Conservation (phyloP, 2,329 filamentous ascomycete species). For the Hypoxylon sp. region DNA sequence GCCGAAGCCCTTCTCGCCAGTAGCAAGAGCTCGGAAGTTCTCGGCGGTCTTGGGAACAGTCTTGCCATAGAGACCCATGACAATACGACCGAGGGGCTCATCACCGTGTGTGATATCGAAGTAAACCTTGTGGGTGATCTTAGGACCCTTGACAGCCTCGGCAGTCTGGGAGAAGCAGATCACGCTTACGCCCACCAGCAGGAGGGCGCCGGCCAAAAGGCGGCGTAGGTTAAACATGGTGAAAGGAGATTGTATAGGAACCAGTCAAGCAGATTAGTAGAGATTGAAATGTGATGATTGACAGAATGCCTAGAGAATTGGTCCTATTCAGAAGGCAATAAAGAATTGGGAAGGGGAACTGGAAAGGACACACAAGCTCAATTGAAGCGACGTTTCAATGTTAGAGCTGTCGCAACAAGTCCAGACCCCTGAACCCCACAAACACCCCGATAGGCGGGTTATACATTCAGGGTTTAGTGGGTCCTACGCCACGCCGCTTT, state of each 20-base stretch:
- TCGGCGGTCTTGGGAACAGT: conserved; percentile 82
- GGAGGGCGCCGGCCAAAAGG: conserved; percentile 77
- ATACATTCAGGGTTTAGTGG: not conserved
- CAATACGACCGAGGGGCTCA: conserved; percentile 79
- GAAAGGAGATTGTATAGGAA: conserved; percentile 42
- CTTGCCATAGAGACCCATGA: conserved; percentile 89
- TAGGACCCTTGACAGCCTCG: conserved; percentile 86
- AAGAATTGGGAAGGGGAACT: conserved; percentile 31
- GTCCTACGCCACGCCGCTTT: not conserved
- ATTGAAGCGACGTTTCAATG: conserved; percentile 47
- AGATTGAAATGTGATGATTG: conserved; percentile 19
- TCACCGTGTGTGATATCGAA: conserved; percentile 87
- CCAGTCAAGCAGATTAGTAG: conserved; percentile 30
- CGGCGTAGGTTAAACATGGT: conserved; percentile 83
- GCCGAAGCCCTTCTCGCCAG: conserved; percentile 88
- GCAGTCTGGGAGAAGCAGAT: conserved; percentile 82
- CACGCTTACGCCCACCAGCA: conserved; percentile 82
- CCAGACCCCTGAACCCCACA: conserved; percentile 36
- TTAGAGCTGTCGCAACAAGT: conserved; percentile 35
- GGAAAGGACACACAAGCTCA: conserved; percentile 51
- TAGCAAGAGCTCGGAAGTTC: conserved; percentile 85
- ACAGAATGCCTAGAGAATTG: conserved; percentile 32
- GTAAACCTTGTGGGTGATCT: conserved; percentile 96
- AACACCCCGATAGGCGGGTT: conserved; percentile 3
- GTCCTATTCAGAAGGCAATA: conserved; percentile 29